Evolutionary conservation across 805 yeast genomes (phyloP), one percentile per base, ranked within the genome.

Genomic region (Hanseniaspora occidentalis): DNA sequence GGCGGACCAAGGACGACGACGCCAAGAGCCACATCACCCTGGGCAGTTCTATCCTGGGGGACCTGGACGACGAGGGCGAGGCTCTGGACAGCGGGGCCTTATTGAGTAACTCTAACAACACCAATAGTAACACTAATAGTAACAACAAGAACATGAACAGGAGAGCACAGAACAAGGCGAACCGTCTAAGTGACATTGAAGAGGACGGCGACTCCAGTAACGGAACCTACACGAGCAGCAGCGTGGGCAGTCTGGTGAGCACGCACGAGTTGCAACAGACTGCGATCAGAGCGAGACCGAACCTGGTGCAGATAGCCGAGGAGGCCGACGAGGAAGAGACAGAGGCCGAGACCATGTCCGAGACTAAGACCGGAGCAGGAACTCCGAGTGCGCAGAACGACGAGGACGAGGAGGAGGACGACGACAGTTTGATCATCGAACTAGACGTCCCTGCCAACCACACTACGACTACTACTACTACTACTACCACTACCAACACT

Each of bases 11-110:
- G 23, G 46, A 47, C 10, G 50, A 51, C 23, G 58, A 53, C 42
- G 47, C 54, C 19, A 50, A 56, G 22, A 57, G 62, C 6, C 64
- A 60, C 41, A 57, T 58, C 26, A 57, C 60, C 50, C 67, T 48
- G 48, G 71, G 53, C 50, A 70, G 52, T 53, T 71, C 50, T 51
- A 70, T 60, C 57, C 67, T 51, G 51, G 70, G 57, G 63, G 71
- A 47, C 46, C 62, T 31, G 22, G 56, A 50, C 62, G 56, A 52
- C 22, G 54, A 47, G 21, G 41, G 40, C 14, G 48, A 46, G 5
- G 45, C 29, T 11, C 40, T 29, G 8, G 25, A 33, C 6, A 31
- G 35, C 37, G 22, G 24, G 14, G 29, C 34, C 22, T 19, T 17
- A 19, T n/a, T 19, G 16, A 36, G 34, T 33, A 25, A 26, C 10